A percentile compares a stretch with the other conserved stretches of the same genome.
These are phyloP conservation scores for Silybum marianum DNA, from an alignment of 129 eudicot genomes.

Conservation along the genomic window DNA sequence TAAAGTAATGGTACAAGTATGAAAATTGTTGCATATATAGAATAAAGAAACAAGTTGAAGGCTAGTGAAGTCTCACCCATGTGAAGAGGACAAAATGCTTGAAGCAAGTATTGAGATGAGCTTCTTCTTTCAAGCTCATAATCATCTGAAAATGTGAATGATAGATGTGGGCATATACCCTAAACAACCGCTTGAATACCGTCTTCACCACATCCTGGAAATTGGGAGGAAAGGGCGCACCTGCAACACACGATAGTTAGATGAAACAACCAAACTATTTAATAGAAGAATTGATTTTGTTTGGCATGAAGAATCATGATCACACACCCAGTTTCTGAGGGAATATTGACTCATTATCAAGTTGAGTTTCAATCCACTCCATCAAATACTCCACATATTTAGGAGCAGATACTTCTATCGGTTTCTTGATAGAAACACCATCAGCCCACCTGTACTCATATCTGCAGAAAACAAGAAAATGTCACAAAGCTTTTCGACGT, in stretches of 20 bases:
- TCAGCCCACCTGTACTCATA: conserved; percentile 81
- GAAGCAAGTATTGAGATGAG: conserved; percentile 69
- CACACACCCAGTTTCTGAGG: conserved; percentile 63
- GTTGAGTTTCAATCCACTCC: conserved; percentile 69
- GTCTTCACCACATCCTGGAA: conserved; percentile 70
- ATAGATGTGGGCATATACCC: conserved; percentile 72
- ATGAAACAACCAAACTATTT: neutral
- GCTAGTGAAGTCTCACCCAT: conserved; percentile 42
- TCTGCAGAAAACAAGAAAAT: conserved; percentile 36
- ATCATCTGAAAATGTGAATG: conserved; percentile 75
- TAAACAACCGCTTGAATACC: conserved; percentile 57
- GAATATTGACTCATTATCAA: conserved; percentile 59
- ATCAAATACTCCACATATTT: conserved; percentile 62
- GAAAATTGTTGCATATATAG: neutral
- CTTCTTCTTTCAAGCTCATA: conserved; percentile 69
- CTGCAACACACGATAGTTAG: conserved; percentile 29
- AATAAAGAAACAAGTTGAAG: neutral
- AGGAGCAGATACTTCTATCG: conserved; percentile 67
- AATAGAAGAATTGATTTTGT: conserved; percentile 1
- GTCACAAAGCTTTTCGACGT: neutral
- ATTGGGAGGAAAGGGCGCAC: conserved; percentile 63
- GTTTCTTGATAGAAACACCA: conserved; percentile 68
- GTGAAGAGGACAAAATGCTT: conserved; percentile 79
- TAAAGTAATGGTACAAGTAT: neutral
- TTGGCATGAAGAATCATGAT: neutral